Evolutionary conservation across 1,284 basidiomycete genomes (phyloP).

Genomic region (Cystobasidium slooffiae): DNA sequence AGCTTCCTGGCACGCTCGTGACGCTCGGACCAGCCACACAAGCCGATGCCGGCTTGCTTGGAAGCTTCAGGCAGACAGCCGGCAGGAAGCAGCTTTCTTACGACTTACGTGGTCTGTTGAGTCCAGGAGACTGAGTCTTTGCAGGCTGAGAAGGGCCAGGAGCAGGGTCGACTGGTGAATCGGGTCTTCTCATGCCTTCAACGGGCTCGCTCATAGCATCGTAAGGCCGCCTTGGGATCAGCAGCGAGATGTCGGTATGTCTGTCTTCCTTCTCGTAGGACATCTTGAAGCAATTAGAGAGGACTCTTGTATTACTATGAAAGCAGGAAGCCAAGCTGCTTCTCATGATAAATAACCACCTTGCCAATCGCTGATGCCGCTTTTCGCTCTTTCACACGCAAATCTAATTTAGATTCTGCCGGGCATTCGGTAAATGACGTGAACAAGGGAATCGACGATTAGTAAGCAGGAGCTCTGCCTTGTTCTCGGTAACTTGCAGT

Average conservation of each 20-base stretch:
- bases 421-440: neutral
- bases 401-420: constrained; percentile 9
- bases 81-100: neutral
- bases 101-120: constrained; percentile 39
- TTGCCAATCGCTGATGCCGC: constrained; percentile 12
- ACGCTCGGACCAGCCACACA: constrained; percentile 13
- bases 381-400: neutral
- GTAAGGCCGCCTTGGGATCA: constrained; percentile 12
- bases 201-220: constrained; percentile 29
- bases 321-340: neutral
- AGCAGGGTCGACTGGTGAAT: constrained; percentile 22
- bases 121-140: constrained; percentile 42
- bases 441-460: neutral
- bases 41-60: neutral
- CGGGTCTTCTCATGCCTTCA: constrained; percentile 22
- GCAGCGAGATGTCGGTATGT: constrained; percentile 38
- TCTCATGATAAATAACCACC: neutral
- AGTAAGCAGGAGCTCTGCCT: neutral
- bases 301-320: neutral
- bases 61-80: neutral
- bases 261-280: constrained; percentile 20
- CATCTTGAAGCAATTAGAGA: constrained; percentile 7
- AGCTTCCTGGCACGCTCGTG: neutral
- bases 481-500: too few relatives aligned
- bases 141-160: constrained; percentile 35